These are phyloP conservation scores for Sugiyamaella americana DNA, from an alignment of 805 yeast species.

Conservation along the genomic window DNA sequence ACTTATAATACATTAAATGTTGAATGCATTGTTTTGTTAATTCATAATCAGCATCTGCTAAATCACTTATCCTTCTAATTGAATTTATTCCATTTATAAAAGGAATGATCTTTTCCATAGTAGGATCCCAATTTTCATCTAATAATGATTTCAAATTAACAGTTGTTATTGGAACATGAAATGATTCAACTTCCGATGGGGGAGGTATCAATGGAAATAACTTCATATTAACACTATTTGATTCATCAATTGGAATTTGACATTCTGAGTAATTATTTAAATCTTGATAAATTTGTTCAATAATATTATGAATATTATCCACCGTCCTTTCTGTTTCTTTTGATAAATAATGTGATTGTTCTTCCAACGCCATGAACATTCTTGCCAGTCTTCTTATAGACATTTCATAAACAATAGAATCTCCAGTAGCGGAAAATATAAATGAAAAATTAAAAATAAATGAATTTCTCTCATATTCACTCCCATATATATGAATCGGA, in stretches of 20 bases:
- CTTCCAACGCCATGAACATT: conserved; percentile 86
- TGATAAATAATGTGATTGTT: conserved; percentile 74
- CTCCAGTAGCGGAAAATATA: conserved; percentile 77
- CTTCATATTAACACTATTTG: conserved; percentile 88
- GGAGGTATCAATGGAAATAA: conserved; percentile 84
- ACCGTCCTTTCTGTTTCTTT: conserved; percentile 32
- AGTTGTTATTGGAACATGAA: conserved; percentile 88
- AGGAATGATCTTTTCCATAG: conserved; percentile 83
- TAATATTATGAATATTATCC: conserved; percentile 59
- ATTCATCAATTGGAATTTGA: conserved; percentile 83
- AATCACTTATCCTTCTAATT: conserved; percentile 62
- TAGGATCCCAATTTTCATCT: conserved; percentile 96
- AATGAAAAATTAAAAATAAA: conserved; percentile 91
- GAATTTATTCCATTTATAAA: conserved; percentile 86
- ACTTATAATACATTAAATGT: conserved; percentile 83
- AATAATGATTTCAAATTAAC: conserved; percentile 66
- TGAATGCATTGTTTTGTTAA: conserved; percentile 83
- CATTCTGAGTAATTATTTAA: conserved; percentile 94
- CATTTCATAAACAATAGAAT: conserved; percentile 63
- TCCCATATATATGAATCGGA: conserved; percentile 75
- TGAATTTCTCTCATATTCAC: conserved; percentile 80
- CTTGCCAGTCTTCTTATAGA: conserved; percentile 77
- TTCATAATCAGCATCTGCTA: conserved; percentile 74
- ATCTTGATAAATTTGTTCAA: conserved; percentile 91
- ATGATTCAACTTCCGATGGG: conserved; percentile 68